Percentiles rank a stretch among this genome's conserved stretches.
Conservation (phyloP, 2,329 filamentous ascomycete species). For the Tolypocladium tundrense region DNA sequence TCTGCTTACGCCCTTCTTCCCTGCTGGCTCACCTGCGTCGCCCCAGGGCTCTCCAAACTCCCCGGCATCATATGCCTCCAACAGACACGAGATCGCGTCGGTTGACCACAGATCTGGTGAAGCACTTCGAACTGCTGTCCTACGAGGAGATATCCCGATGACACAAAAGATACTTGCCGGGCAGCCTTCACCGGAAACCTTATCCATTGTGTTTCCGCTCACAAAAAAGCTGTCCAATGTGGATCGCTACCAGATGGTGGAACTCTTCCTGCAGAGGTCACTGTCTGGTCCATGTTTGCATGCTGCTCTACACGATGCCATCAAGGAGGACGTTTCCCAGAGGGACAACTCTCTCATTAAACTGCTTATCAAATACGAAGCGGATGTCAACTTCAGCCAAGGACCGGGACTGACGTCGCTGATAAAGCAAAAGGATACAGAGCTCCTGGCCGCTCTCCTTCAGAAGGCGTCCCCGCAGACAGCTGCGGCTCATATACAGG, state of each 20-base stretch:
- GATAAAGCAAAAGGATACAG: constrained; percentile 36
- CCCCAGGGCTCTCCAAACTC: constrained; percentile 6
- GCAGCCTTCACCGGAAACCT: constrained; percentile 35
- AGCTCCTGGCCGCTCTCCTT: constrained; percentile 34
- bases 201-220: constrained; percentile 38
- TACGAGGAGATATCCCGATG: constrained; percentile 32
- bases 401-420: constrained; percentile 38
- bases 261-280: constrained; percentile 38
- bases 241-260: constrained; percentile 37
- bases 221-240: constrained; percentile 30
- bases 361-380: constrained; percentile 39
- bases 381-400: constrained; percentile 44
- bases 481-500: constrained; percentile 34
- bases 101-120: constrained; percentile 41
- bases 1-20: constrained; percentile 38
- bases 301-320: constrained; percentile 39
- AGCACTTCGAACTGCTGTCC: constrained; percentile 38
- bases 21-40: constrained; percentile 12
- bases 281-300: constrained; percentile 36
- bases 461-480: constrained; percentile 35
- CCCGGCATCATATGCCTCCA: constrained; percentile 19
- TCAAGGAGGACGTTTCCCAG: constrained; percentile 34
- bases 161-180: constrained; percentile 33
- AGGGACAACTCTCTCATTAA: constrained; percentile 42
- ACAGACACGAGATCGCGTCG: constrained; percentile 39